Conservation (phyloP, 345 rosid genomes). For the Abelmoschus esculentus region DNA sequence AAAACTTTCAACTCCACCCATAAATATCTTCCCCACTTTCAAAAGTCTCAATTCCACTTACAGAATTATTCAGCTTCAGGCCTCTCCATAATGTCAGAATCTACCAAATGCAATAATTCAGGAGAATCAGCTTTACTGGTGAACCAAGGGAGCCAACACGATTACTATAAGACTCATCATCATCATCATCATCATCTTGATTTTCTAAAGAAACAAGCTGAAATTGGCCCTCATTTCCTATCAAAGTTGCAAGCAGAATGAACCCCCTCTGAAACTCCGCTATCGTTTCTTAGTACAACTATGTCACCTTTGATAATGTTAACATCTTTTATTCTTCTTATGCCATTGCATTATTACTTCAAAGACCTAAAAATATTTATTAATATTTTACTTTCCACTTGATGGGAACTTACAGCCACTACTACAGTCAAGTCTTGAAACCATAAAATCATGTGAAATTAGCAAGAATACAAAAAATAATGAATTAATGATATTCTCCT, state of each 20-base stretch:
- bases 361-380: constrained; percentile 24
- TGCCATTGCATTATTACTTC: constrained; percentile 36
- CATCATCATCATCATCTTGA: constrained; percentile 40
- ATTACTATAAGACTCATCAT: constrained; percentile 24
- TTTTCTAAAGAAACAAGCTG: constrained; percentile 74
- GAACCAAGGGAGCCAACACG: constrained; percentile 15
- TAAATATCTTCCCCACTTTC: too few species aligned
- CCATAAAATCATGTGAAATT: neutral
- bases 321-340: constrained; percentile 45
- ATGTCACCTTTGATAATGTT: constrained; percentile 14
- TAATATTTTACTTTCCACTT: constrained; percentile 30
- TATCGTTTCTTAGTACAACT: neutral
- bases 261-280: constrained; percentile 16
- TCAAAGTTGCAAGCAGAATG: constrained; percentile 27
- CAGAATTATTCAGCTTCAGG: too few species aligned
- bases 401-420: neutral
- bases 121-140: too few species aligned
- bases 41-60: too few species aligned
- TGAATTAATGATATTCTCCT: neutral
- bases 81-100: too few species aligned
- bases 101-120: too few species aligned
- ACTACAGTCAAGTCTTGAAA: neutral
- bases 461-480: neutral
- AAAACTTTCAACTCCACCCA: too few species aligned
- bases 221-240: constrained; percentile 56